phyloP scores from a whole-genome alignment of 2,329 filamentous ascomycete species.

The Trichoderma koningiopsis region DNA sequence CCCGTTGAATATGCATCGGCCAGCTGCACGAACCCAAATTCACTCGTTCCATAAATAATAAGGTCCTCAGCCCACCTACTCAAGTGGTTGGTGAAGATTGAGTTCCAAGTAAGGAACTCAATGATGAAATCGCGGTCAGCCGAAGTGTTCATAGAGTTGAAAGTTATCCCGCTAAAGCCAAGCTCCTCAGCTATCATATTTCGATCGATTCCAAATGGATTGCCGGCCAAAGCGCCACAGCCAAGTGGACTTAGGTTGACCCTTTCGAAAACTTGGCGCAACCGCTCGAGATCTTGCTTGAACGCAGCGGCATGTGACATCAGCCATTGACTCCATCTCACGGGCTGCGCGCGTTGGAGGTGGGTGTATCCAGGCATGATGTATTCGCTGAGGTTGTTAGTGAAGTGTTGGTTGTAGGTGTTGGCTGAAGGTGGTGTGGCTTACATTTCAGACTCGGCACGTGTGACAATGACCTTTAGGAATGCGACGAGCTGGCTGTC shows the following conservation, averaged over 20 bases:
- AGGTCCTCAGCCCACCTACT: constrained; percentile 80
- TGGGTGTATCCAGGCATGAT: constrained; percentile 91
- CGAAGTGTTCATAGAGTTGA: constrained; percentile 77
- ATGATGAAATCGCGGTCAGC: constrained; percentile 80
- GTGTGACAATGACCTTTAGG: constrained; percentile 66
- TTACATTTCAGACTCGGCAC: constrained; percentile 70
- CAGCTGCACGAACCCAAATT: constrained; percentile 77
- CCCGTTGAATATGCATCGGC: constrained; percentile 69
- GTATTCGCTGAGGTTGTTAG: constrained; percentile 47
- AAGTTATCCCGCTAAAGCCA: constrained; percentile 73
- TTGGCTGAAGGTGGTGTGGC: neutral
- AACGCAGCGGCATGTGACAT: neutral
- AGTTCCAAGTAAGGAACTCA: constrained; percentile 79
- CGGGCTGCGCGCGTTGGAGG: constrained; percentile 75
- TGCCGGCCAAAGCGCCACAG: constrained; percentile 77
- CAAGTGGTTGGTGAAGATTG: constrained; percentile 77
- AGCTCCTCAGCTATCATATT: constrained; percentile 77
- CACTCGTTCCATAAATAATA: constrained; percentile 72
- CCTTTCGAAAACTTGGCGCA: constrained; percentile 50
- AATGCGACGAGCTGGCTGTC: constrained; percentile 70
- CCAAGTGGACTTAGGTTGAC: constrained; percentile 75
- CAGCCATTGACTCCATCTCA: constrained; percentile 57
- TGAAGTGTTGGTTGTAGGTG: neutral
- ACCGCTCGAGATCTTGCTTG: neutral
- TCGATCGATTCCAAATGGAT: constrained; percentile 79